Base-by-base conservation (phyloP, 495 filamentous ascomycete species). In the Aspergillus nanangensis region DNA sequence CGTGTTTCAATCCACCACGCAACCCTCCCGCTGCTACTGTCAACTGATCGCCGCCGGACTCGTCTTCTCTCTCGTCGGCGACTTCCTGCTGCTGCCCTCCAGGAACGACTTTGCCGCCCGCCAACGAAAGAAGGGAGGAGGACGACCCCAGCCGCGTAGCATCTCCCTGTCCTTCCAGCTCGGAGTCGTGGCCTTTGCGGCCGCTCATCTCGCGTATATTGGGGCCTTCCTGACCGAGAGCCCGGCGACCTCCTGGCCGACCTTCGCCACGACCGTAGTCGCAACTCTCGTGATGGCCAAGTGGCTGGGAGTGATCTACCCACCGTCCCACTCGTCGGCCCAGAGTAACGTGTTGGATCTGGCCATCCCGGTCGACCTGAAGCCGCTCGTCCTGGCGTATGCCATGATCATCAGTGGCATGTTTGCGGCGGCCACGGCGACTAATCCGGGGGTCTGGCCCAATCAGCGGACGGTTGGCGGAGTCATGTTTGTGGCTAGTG, bases 151-250 rank as follows among this genome's bases (percentile, higher is more conserved):
- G 17, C n/a, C 19, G 32, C 41, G 31, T 17, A 50, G 45, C 27
- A 35, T 49, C 37, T 57, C 55, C 2, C 21, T 51, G 38, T 55
- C 55, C 17, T 58, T 58, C 41, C 55, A 58, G 22, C 41, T 58
- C 14, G 55, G 55, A 5, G 47, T 58, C 20, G 37, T 58, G 24
- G 47, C 55, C 47, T 58, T 58, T 22, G 55, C 55, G 5, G 55
- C 48, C 11, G 55, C 55, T 39, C 55, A 58, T 36, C 48, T 58
- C 15, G 47, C 51, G 35, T 58, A 58, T 21, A 55, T 53, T 31
- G 11, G 38, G 8, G 55, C 55, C 15, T 58, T 58, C 27, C 29
- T 56, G 15, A 45, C 29, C 27, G 50, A 56, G 36, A 41, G 41
- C 29, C 14, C 14, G 2, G 9, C 13, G 10, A 56, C 36, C 37